Evolutionary conservation across 2,329 filamentous ascomycete species (phyloP).

Genomic region (Didymella arachidicola): DNA sequence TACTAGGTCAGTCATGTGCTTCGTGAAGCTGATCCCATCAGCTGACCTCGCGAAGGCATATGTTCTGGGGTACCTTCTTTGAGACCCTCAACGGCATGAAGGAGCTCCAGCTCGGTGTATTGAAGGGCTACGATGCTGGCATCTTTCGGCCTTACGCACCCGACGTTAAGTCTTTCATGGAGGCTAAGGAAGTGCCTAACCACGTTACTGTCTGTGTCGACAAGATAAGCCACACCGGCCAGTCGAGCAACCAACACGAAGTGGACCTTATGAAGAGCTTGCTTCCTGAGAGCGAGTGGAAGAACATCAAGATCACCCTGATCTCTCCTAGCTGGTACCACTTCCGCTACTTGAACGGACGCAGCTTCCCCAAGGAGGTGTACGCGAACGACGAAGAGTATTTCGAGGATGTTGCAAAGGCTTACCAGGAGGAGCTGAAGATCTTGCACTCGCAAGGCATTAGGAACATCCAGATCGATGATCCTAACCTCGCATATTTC

Average conservation of each 20-base stretch:
- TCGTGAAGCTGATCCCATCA: neutral
- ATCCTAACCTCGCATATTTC: conserved; percentile 57
- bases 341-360: conserved; percentile 65
- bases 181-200: conserved; percentile 62
- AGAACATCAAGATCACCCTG: conserved; percentile 73
- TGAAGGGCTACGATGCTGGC: conserved; percentile 58
- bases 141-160: conserved; percentile 67
- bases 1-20: conserved; percentile 37
- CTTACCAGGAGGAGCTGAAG: conserved; percentile 57
- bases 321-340: conserved; percentile 75
- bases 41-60: conserved; percentile 45
- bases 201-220: conserved; percentile 64
- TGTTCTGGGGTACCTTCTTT: conserved; percentile 67
- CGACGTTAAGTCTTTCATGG: conserved; percentile 68
- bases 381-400: conserved; percentile 58
- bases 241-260: conserved; percentile 64
- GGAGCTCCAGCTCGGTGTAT: conserved; percentile 54
- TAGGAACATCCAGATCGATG: conserved; percentile 59
- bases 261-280: conserved; percentile 67
- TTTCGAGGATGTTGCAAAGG: conserved; percentile 57
- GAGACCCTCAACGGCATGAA: conserved; percentile 63
- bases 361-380: conserved; percentile 55
- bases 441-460: conserved; percentile 56
- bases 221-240: conserved; percentile 65
- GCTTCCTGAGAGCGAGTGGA: conserved; percentile 67